A percentile compares a stretch with the other conserved stretches of the same genome.
These are phyloP conservation scores for Diaporthe amygdali DNA, from an alignment of 2,329 filamentous ascomycete species.

Conservation along the genomic window DNA sequence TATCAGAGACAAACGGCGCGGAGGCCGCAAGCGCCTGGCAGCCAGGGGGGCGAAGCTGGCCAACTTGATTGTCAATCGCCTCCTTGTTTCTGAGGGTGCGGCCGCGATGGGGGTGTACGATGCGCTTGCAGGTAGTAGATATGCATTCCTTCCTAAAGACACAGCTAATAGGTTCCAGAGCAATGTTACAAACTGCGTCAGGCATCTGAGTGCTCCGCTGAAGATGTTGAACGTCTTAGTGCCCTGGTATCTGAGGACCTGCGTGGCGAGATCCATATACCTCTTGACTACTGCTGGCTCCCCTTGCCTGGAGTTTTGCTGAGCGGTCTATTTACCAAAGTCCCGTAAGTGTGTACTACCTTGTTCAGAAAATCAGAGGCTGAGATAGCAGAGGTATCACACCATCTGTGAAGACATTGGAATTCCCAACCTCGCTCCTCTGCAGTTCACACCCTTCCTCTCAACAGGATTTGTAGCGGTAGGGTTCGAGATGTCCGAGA, in stretches of 20 bases:
- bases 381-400: neutral
- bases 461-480: neutral
- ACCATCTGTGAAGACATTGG: neutral
- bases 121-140: neutral
- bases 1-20: neutral
- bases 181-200: neutral
- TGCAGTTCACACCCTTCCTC: neutral
- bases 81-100: neutral
- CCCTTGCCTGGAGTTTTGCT: neutral
- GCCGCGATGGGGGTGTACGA: neutral
- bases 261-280: neutral
- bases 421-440: neutral
- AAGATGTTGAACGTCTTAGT: neutral
- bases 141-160: neutral
- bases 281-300: neutral
- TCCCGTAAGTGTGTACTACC: neutral
- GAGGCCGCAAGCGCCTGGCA: neutral
- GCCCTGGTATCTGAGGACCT: neutral
- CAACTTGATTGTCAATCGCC: neutral
- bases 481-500: neutral
- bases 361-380: neutral
- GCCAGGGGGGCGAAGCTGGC: neutral
- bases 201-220: neutral
- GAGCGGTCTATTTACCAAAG: neutral
- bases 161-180: neutral